Base-by-base conservation (phyloP, 1,139 yeast genomes). In the Neolecta irregularis region DNA sequence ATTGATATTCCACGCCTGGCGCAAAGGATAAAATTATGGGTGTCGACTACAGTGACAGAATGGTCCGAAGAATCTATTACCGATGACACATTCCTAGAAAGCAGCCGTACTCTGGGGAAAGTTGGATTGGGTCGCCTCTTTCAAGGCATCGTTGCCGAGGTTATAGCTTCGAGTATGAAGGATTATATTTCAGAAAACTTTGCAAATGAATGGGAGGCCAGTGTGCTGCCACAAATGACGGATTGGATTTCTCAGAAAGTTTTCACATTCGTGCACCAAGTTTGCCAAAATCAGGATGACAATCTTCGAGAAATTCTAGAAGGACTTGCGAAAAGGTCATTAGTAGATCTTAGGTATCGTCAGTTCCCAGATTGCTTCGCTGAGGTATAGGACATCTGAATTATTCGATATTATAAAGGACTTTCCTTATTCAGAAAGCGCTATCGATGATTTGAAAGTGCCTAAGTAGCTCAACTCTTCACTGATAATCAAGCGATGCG, bases 321-420 rank as follows among this genome's bases (percentile, higher is more conserved):
- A 7, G 22, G 24, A 5, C 31, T 28, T 28, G 31, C 31, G 19
- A 12, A 20, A 28, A 28, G 31, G 31, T 28, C 12, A 15, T 28
- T 20, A 5, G 22, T 8, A 28, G 20, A 16, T 12, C 8, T 16
- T 16, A n/a, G 18, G 21, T 26, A 12, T 16, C 16, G 20, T 26
- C 9, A 6, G 13, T 12, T 28, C 12, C 22, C 22, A 28, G 22
- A 12, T 28, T 6, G 20, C 37, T 57, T n/a, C n/a, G n/a, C n/a
- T n/a, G n/a, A n/a, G n/a, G n/a, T n/a, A n/a, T 28, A 46, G 94
- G 40, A 70, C 68, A 1, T 48, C 53, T 1, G 92, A 85, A 50
- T 66, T 79, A 13, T 79, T 67, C 48, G 72, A 69, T 18, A 65
- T 83, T 30, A 70, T 79, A 1, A 50, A 60, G 2, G 57, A 59